Base-by-base conservation (phyloP, 257 asterid genomes). In the Schizonepeta tenuifolia region DNA sequence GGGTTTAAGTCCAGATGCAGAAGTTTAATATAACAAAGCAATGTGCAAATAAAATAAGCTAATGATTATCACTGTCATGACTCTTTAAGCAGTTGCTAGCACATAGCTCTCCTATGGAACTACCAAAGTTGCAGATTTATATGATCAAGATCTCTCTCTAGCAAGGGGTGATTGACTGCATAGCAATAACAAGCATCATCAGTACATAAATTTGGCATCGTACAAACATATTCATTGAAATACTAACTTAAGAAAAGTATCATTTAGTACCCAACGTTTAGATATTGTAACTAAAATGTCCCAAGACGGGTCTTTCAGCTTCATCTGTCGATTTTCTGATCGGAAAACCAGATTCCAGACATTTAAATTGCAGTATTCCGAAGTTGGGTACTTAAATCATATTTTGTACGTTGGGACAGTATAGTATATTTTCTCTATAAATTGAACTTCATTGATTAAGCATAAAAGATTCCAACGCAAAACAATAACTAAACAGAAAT, bases 121-220 rank as follows among this genome's bases (percentile, higher is more conserved):
- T 9, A 11, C 36, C 67, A 15, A 18, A 40, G 35, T 31, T 14
- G 69, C n/a, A 41, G 49, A 41, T n/a, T n/a, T 35, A 35, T 69
- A 82, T 20, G 83, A 82, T 56, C 77, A 41, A 53, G 80, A 79
- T 69, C 86, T 80, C 61, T 83, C 87, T 13, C 74, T 71, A 14
- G 82, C 79, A 10, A 73, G 58, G 0, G 92, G 82, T 22, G 92
- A 81, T 69, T 69, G 83, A 67, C 94, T 90, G 92, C 85, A 80
- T 78, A 49, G 67, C 74, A 75, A 56, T 62, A 54, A 73, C 0
- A 20, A 62, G 5, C 17, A 14, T 41, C n/a, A 68, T 71, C 12
- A 74, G 40, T 20, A 40, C 24, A 36, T 36, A 36, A 35, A 35
- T 5, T 35, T n/a, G n/a, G n/a, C n/a, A n/a, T n/a, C n/a, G n/a